Conservation (phyloP, 2,329 filamentous ascomycete species). For the Aureobasidium sp. region DNA sequence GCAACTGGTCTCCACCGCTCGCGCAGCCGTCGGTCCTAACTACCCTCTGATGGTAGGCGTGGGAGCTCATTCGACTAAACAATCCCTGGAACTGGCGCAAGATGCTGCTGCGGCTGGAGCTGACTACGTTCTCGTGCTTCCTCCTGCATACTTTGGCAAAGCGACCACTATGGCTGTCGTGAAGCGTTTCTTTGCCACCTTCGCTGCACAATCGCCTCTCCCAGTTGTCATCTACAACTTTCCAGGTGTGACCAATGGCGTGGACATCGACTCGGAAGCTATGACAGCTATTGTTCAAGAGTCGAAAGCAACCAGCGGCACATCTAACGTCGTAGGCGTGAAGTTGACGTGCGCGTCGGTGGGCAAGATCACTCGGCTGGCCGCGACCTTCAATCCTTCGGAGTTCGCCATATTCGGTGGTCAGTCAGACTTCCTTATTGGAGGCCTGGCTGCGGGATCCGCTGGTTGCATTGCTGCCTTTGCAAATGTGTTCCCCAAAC, state of each 20-base stretch:
- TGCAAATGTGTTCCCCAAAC: constrained; percentile 47
- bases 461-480: constrained; percentile 44
- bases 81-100: constrained; percentile 33
- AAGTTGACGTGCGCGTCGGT: constrained; percentile 58
- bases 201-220: constrained; percentile 52
- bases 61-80: constrained; percentile 33
- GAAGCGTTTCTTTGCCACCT: constrained; percentile 32
- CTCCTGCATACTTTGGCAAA: constrained; percentile 37
- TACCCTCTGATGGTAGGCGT: constrained; percentile 37
- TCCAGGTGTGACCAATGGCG: constrained; percentile 57
- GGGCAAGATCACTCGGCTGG: constrained; percentile 50
- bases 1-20: constrained; percentile 25
- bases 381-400: constrained; percentile 42
- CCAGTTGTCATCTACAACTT: constrained; percentile 65
- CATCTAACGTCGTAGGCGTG: constrained; percentile 52
- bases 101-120: constrained; percentile 33
- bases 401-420: constrained; percentile 58
- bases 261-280: constrained; percentile 56
- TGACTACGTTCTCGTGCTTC: constrained; percentile 35
- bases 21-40: constrained; percentile 31
- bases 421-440: constrained; percentile 57
- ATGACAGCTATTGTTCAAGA: constrained; percentile 46
- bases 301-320: constrained; percentile 19
- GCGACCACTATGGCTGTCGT: constrained; percentile 34
- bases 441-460: constrained; percentile 38